Percentiles rank a stretch among this genome's conserved stretches.
Evolutionary conservation across 352 stramenopile genomes (phyloP).

Genomic region (Peronosclerospora sorghi): DNA sequence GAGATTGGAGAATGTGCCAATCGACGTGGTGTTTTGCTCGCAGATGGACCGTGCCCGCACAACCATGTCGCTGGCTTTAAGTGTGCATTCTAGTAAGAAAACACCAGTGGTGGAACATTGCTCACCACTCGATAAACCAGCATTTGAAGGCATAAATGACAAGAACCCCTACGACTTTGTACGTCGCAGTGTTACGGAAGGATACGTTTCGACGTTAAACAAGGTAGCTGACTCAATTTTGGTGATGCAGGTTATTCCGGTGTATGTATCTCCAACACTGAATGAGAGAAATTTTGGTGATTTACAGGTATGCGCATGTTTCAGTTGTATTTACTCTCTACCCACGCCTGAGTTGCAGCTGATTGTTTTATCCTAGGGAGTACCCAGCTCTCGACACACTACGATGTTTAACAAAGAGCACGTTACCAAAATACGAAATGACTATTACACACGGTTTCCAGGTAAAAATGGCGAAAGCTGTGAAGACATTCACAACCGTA

Average conservation of each 20-base stretch:
- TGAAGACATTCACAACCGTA: conserved; percentile 67
- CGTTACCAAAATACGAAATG: conserved; percentile 69
- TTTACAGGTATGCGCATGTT: conserved; percentile 29
- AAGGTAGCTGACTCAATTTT: conserved; percentile 3
- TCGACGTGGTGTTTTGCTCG: conserved; percentile 80
- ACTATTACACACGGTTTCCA: conserved; percentile 71
- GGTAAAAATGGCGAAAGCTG: conserved; percentile 73
- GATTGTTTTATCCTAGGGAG: conserved; percentile 29
- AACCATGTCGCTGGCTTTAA: conserved; percentile 68
- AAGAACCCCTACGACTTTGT: conserved; percentile 73
- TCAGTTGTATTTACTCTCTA: not conserved
- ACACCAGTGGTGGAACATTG: conserved; percentile 67
- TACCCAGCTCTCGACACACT: conserved; percentile 64
- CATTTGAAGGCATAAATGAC: conserved; percentile 65
- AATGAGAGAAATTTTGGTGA: conserved; percentile 82
- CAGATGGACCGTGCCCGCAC: conserved; percentile 74
- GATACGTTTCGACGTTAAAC: not conserved
- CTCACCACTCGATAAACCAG: conserved; percentile 55
- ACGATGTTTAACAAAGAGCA: conserved; percentile 63
- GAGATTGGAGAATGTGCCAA: conserved; percentile 59
- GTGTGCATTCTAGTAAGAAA: conserved; percentile 73
- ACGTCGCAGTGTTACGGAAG: conserved; percentile 6
- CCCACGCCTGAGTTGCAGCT: conserved; percentile 1
- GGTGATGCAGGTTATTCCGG: conserved; percentile 44
- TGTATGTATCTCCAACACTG: conserved; percentile 68